phyloP scores from a whole-genome alignment of 768 basidiomycete genomes.

The Lentinus tigrinus region DNA sequence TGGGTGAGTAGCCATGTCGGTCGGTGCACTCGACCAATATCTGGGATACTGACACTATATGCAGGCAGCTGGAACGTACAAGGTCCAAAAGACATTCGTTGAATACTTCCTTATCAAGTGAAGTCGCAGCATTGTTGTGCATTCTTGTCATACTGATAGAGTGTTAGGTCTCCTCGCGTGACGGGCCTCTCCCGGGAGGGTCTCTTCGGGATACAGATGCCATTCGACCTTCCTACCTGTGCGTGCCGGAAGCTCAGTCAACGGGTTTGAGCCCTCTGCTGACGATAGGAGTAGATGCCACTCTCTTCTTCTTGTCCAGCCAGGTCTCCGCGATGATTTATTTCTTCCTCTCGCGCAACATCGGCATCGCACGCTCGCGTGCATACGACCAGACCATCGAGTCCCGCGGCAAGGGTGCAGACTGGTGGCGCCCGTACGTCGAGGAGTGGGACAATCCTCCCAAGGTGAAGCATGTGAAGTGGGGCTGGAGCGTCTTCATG shows the following conservation, averaged over 20 bases:
- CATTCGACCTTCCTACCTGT: constrained; percentile 75
- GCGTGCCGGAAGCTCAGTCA: too few species aligned
- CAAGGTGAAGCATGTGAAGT: constrained; percentile 6
- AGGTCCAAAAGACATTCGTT: constrained; percentile 69
- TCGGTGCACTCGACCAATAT: background rate
- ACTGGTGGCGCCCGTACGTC: constrained; percentile 83
- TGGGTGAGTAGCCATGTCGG: constrained; percentile 52
- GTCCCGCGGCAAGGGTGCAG: constrained; percentile 76
- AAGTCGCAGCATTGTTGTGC: constrained; percentile 11
- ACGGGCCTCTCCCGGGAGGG: constrained; percentile 62
- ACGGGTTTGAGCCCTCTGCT: too few species aligned
- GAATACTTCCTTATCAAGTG: constrained; percentile 63
- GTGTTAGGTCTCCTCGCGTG: constrained; percentile 55
- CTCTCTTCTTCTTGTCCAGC: constrained; percentile 67
- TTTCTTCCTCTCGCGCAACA: constrained; percentile 84
- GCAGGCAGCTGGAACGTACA: constrained; percentile 67
- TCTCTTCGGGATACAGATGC: constrained; percentile 62
- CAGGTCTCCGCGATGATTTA: constrained; percentile 75
- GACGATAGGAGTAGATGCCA: constrained; percentile 59
- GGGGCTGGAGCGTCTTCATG: constrained; percentile 13
- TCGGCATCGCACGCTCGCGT: constrained; percentile 72
- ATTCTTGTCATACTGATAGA: background rate
- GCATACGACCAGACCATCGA: constrained; percentile 82
- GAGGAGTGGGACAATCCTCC: constrained; percentile 76
- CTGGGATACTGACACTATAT: background rate